These are phyloP conservation scores for Collybia nuda DNA, from an alignment of 768 basidiomycete genomes.

Conservation along the genomic window DNA sequence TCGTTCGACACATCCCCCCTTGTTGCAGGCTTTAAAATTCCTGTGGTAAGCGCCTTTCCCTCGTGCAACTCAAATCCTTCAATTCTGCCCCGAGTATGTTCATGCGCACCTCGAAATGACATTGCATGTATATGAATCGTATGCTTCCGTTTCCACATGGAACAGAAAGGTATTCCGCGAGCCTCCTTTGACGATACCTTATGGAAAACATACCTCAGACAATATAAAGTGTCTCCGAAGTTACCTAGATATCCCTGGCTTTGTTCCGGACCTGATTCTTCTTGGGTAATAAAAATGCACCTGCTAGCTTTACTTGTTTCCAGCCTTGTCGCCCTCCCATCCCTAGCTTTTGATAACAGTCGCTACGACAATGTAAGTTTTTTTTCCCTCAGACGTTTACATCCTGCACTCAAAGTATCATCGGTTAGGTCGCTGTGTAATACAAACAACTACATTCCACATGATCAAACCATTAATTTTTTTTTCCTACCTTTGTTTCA, in stretches of 20 bases:
- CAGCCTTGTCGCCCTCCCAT: conserved; percentile 8
- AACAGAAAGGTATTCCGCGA: no score
- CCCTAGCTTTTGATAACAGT: conserved; percentile 50
- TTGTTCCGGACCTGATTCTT: no score
- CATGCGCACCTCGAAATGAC: not conserved
- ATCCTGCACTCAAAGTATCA: conserved; percentile 1
- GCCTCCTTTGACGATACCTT: no score
- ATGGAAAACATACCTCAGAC: no score
- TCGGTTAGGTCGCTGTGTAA: conserved; percentile 54
- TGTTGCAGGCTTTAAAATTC: not conserved
- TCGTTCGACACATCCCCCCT: not conserved
- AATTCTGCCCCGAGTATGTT: not conserved
- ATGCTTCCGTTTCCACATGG: not conserved
- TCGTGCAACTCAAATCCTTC: not conserved
- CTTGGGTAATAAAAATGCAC: conserved; percentile 7
- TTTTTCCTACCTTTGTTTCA: conserved; percentile 18
- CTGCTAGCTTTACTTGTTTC: conserved; percentile 8
- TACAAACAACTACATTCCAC: conserved; percentile 6
- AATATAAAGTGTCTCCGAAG: not conserved
- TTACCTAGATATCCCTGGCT: not conserved
- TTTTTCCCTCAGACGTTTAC: not conserved
- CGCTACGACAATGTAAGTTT: conserved; percentile 62
- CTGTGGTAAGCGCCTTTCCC: not conserved
- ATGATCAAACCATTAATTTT: not conserved
- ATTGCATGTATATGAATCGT: not conserved